Percentiles rank a stretch among this genome's conserved stretches.
These are phyloP conservation scores for Buddleja alternifolia DNA, from an alignment of 257 asterid genomes.

Conservation along the genomic window DNA sequence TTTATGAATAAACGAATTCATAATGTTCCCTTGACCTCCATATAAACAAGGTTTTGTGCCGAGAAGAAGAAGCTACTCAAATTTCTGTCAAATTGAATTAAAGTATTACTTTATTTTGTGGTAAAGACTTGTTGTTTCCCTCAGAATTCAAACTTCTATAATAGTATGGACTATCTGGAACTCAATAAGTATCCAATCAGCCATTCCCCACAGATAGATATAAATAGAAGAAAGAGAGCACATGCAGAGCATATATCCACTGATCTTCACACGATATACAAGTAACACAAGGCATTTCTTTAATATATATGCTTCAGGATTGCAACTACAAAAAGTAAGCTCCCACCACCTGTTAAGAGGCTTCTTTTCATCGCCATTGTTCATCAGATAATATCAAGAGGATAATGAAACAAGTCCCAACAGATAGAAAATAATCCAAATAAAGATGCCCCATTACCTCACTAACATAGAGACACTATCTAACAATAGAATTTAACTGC, in stretches of 20 bases:
- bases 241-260: not conserved
- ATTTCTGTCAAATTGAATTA: constrained; percentile 4
- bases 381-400: not conserved
- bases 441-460: no score
- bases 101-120: not conserved
- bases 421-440: not conserved
- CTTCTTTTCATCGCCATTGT: not conserved
- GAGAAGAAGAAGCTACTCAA: not conserved
- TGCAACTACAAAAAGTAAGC: no score
- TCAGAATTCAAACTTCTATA: not conserved
- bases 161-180: not conserved
- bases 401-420: not conserved
- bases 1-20: not conserved
- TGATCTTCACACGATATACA: not conserved
- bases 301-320: not conserved
- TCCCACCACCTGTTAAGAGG: not conserved
- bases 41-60: constrained; percentile 12
- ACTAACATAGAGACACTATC: constrained; percentile 14
- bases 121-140: no score
- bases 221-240: not conserved
- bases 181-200: not conserved
- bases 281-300: not conserved
- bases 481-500: not conserved
- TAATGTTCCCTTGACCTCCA: constrained; percentile 5
- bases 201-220: no score